Conservation (phyloP, 2,329 filamentous ascomycete genomes). For the Simplicillium sp. region DNA sequence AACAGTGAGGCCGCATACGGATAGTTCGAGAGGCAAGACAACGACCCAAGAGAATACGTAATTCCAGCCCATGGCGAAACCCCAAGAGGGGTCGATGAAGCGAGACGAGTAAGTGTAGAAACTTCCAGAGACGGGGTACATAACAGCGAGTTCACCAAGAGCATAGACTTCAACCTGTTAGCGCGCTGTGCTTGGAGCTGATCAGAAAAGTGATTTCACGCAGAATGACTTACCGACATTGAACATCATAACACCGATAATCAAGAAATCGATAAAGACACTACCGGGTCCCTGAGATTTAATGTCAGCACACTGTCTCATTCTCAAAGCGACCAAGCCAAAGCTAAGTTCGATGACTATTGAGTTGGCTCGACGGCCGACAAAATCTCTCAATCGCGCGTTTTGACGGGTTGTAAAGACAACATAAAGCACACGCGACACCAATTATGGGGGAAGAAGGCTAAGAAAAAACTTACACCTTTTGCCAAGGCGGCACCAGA, state of each 20-base stretch:
- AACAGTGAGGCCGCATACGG: conserved; percentile 40
- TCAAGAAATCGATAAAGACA: conserved; percentile 39
- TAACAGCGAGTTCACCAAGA: conserved; percentile 50
- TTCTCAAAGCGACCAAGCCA: no score
- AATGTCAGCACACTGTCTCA: conserved; percentile 1
- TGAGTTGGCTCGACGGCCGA: no score
- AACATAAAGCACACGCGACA: conserved; percentile 1
- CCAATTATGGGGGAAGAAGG: not conserved
- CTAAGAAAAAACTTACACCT: conserved; percentile 30
- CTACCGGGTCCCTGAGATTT: conserved; percentile 26
- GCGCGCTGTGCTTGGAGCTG: not conserved
- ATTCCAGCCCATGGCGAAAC: conserved; percentile 43
- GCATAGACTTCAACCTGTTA: conserved; percentile 38
- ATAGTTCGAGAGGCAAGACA: conserved; percentile 40
- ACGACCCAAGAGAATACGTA: conserved; percentile 40
- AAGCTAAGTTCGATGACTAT: no score
- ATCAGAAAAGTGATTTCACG: not conserved
- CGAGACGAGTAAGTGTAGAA: conserved; percentile 54
- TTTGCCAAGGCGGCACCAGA: conserved; percentile 43
- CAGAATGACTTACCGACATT: conserved; percentile 30
- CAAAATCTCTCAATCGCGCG: no score
- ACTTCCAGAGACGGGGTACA: conserved; percentile 53
- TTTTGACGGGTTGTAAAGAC: no score
- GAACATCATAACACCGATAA: conserved; percentile 52
- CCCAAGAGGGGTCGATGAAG: conserved; percentile 53